Evolutionary conservation across 805 yeast species (phyloP).

Genomic region (Schwanniomyces yamadae): DNA sequence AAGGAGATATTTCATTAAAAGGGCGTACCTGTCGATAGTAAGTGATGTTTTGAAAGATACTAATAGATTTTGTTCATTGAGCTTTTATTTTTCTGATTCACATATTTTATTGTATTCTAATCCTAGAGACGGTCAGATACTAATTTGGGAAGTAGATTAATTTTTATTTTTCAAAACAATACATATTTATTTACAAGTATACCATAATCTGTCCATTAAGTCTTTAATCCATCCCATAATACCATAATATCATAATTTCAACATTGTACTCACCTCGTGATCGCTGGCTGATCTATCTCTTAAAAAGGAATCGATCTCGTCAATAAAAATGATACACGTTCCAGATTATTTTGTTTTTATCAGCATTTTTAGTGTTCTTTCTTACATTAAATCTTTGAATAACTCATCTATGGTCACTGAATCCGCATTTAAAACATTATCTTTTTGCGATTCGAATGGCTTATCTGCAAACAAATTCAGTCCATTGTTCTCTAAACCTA

Average conservation of each 20-base stretch:
- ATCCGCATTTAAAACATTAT: not conserved
- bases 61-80: too few relatives aligned
- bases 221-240: slow-evolving; percentile 87
- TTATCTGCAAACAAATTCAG: not conserved
- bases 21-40: too few relatives aligned
- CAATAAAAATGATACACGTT: slow-evolving; percentile 93
- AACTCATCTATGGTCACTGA: not conserved
- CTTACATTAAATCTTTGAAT: slow-evolving; percentile 1
- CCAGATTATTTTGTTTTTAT: not conserved
- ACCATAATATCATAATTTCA: slow-evolving; percentile 98
- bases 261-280: slow-evolving; percentile 90
- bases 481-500: too few relatives aligned
- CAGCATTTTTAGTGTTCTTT: not conserved
- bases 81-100: not conserved
- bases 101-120: not conserved
- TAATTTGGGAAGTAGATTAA: not conserved
- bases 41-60: too few relatives aligned
- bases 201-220: too few relatives aligned
- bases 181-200: too few relatives aligned
- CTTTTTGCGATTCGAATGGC: not conserved
- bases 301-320: slow-evolving; percentile 92
- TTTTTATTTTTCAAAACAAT: too few relatives aligned
- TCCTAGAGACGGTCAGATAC: not conserved
- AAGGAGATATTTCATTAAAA: too few relatives aligned
- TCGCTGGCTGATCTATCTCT: slow-evolving; percentile 81